A percentile compares a stretch with the other conserved stretches of the same genome.
These are phyloP conservation scores for Candida wancherniae DNA, from an alignment of 805 yeast genomes.

Conservation along the genomic window DNA sequence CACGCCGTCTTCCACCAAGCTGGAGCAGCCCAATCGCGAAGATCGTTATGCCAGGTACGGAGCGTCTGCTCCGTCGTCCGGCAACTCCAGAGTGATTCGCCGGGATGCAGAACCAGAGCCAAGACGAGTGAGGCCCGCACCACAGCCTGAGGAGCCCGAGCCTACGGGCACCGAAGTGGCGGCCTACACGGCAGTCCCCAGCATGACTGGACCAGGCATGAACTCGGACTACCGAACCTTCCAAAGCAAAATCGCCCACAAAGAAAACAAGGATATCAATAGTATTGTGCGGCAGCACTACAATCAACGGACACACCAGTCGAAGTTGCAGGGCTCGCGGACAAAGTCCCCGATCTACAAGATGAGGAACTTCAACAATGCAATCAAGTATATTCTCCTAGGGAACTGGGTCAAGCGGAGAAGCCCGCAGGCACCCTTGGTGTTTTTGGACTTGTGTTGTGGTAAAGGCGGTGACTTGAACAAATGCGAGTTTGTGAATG, in stretches of 20 bases:
- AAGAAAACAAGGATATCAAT: constrained; percentile 44
- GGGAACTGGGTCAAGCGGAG: constrained; percentile 53
- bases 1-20: constrained; percentile 1
- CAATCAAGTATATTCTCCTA: constrained; percentile 80
- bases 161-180: constrained; percentile 10
- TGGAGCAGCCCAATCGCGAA: not conserved
- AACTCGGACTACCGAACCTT: constrained; percentile 31
- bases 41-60: constrained; percentile 18
- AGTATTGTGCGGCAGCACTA: constrained; percentile 77
- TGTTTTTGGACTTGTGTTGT: constrained; percentile 82
- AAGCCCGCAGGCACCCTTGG: constrained; percentile 26
- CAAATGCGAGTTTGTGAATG: constrained; percentile 74
- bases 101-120: constrained; percentile 15
- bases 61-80: constrained; percentile 7
- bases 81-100: constrained; percentile 14
- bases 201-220: constrained; percentile 14
- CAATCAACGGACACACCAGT: constrained; percentile 72
- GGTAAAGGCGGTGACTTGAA: constrained; percentile 98
- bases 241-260: constrained; percentile 33
- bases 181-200: constrained; percentile 17
- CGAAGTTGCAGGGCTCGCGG: constrained; percentile 57
- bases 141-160: constrained; percentile 3
- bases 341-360: constrained; percentile 78
- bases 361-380: constrained; percentile 84
- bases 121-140: constrained; percentile 4